A percentile compares a stretch with the other conserved stretches of the same genome.
Evolutionary conservation across 2,329 filamentous ascomycete genomes (phyloP).

Genomic region (Tolypocladium endophyticum): DNA sequence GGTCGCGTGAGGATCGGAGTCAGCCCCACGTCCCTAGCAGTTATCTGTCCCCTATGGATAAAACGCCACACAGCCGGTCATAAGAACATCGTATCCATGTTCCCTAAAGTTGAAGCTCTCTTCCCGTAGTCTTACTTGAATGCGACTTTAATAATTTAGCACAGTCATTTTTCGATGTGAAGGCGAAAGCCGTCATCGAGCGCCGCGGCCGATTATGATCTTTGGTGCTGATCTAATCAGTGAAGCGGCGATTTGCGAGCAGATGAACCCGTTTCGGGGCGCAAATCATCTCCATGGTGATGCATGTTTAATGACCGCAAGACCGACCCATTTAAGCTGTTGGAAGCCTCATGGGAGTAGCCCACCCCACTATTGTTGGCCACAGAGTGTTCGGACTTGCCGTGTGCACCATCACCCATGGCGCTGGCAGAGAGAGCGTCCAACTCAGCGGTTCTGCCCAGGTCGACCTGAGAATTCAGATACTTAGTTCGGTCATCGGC

Average conservation of each 20-base stretch:
- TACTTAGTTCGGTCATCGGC: constrained; percentile 91
- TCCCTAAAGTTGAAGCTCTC: not conserved
- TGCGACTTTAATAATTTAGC: not conserved
- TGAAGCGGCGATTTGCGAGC: not conserved
- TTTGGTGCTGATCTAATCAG: not conserved
- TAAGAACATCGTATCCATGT: too few relatives aligned
- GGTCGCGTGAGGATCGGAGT: not conserved
- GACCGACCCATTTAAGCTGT: not conserved
- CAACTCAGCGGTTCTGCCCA: constrained; percentile 71
- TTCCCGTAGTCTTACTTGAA: too few relatives aligned
- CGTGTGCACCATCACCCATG: constrained; percentile 61
- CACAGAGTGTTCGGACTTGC: constrained; percentile 24
- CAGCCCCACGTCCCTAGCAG: not conserved
- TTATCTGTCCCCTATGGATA: not conserved
- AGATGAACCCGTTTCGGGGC: not conserved
- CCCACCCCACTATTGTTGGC: constrained; percentile 31
- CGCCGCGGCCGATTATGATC: not conserved
- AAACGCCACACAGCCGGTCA: too few relatives aligned
- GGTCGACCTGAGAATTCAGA: constrained; percentile 87
- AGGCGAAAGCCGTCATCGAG: not conserved
- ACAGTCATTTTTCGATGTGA: not conserved
- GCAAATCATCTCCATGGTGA: not conserved
- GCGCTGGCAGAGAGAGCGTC: constrained; percentile 84
- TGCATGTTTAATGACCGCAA: not conserved
- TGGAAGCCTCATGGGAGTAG: not conserved